Percentiles rank a stretch among this genome's conserved stretches.
Evolutionary conservation across 108 stramenopile species (phyloP).

Genomic region (Cylindrotheca fusiformis): DNA sequence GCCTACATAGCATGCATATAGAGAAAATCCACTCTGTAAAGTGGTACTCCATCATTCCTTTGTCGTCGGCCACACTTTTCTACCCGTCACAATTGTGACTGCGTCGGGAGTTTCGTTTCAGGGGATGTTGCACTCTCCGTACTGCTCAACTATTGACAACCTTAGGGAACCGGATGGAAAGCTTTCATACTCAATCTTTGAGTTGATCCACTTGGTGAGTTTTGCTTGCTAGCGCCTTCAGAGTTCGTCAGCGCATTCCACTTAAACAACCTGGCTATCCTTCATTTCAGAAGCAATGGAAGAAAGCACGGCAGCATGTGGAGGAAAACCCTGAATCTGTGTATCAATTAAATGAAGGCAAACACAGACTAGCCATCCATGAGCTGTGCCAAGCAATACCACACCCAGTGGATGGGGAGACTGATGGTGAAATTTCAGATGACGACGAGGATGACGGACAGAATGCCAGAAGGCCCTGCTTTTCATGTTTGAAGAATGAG

Average conservation of each 20-base stretch:
- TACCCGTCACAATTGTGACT: too few relatives aligned
- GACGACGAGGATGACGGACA: constrained; percentile 27
- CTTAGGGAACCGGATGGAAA: neutral
- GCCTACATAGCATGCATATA: too few relatives aligned
- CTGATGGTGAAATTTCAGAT: constrained; percentile 22
- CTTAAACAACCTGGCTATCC: neutral
- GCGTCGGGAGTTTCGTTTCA: too few relatives aligned
- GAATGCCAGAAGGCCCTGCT: neutral
- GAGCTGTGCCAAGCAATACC: constrained; percentile 20
- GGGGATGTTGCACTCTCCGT: too few relatives aligned
- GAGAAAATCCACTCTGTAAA: too few relatives aligned
- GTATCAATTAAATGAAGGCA: constrained; percentile 5
- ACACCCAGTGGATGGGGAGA: neutral
- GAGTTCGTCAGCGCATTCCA: neutral
- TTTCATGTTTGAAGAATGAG: neutral
- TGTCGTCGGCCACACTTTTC: too few relatives aligned
- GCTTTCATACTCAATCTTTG: neutral
- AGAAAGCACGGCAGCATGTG: constrained; percentile 5
- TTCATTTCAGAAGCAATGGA: constrained; percentile 19
- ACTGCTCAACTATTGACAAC: too few relatives aligned
- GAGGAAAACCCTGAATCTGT: constrained; percentile 12
- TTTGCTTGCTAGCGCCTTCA: neutral
- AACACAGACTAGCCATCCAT: constrained; percentile 21
- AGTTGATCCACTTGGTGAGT: constrained; percentile 8
- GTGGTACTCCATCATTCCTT: too few relatives aligned